These are phyloP conservation scores for Plantago elongata DNA, from an alignment of 257 asterid genomes.

Conservation along the genomic window DNA sequence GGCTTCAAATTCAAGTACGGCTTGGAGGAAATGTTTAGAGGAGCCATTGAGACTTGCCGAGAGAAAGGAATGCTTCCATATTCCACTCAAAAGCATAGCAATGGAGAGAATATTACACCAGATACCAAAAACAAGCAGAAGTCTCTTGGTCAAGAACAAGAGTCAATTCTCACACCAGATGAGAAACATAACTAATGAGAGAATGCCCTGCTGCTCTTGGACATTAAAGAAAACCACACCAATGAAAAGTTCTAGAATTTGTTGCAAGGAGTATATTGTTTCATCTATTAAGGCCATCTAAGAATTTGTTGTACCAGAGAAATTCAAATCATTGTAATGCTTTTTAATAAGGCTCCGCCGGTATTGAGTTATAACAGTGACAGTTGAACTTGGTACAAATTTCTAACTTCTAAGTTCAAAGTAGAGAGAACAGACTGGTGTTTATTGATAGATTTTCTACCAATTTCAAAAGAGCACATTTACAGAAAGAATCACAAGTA, in stretches of 20 bases:
- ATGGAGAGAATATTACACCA: conserved; percentile 24
- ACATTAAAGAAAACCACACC: conserved; percentile 16
- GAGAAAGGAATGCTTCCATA: conserved; percentile 64
- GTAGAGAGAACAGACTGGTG: conserved; percentile 2
- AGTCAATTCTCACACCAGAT: conserved; percentile 8
- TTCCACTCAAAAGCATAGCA: conserved; percentile 36
- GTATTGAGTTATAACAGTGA: conserved; percentile 9
- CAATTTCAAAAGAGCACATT: not conserved
- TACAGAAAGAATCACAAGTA: not conserved
- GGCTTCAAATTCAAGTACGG: conserved; percentile 74
- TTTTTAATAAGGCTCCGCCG: not conserved
- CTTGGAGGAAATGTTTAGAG: conserved; percentile 77
- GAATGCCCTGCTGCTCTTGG: conserved; percentile 12
- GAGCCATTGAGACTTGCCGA: conserved; percentile 71
- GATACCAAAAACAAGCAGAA: conserved; percentile 13
- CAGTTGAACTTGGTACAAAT: conserved; percentile 1
- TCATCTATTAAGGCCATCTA: conserved; percentile 15
- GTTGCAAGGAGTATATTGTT: not conserved
- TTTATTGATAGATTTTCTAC: conserved; percentile 1
- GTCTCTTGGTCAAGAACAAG: conserved; percentile 10
- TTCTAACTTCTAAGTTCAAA: not conserved
- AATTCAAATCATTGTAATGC: not conserved
- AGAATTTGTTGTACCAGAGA: conserved; percentile 13
- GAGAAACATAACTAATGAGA: conserved; percentile 14
- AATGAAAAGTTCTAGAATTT: conserved; percentile 20